Evolutionary conservation across 2,329 filamentous ascomycete species (phyloP).

Genomic region (Claviceps sorghi): DNA sequence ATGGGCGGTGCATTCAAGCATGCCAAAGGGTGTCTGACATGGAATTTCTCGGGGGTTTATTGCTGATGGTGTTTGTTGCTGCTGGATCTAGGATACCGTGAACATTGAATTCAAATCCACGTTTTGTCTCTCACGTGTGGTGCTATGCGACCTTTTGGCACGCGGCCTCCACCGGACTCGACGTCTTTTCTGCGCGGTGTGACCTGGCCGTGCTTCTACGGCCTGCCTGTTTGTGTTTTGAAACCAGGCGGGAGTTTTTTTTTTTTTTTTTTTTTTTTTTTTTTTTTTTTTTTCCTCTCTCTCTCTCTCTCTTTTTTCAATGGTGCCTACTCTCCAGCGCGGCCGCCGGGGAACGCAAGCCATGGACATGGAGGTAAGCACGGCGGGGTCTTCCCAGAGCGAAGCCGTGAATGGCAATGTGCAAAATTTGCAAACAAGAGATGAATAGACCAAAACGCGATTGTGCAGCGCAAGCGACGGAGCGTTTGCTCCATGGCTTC

Average conservation of each 20-base stretch:
- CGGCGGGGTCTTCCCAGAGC: no score
- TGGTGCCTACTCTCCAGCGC: not conserved
- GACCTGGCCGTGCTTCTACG: no score
- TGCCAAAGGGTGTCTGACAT: not conserved
- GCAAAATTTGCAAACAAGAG: not conserved
- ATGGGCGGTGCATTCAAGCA: not conserved
- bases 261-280: not conserved
- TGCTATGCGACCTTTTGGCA: no score
- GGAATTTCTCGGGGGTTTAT: not conserved
- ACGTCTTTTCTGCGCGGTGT: no score
- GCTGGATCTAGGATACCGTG: not conserved
- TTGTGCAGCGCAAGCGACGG: conserved; percentile 6
- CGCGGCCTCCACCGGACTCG: no score
- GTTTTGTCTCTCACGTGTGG: no score
- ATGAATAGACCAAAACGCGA: no score
- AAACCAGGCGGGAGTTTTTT: not conserved
- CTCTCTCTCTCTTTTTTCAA: no score
- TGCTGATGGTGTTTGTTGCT: not conserved
- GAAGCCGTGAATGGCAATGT: not conserved
- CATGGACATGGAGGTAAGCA: no score
- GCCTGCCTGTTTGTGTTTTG: no score
- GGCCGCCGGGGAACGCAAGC: no score
- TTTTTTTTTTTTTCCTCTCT: not conserved
- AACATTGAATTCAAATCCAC: no score
- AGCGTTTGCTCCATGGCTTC: conserved; percentile 12